phyloP scores from a whole-genome alignment of 2,329 filamentous ascomycete genomes.

The Cladophialophora bantiana region DNA sequence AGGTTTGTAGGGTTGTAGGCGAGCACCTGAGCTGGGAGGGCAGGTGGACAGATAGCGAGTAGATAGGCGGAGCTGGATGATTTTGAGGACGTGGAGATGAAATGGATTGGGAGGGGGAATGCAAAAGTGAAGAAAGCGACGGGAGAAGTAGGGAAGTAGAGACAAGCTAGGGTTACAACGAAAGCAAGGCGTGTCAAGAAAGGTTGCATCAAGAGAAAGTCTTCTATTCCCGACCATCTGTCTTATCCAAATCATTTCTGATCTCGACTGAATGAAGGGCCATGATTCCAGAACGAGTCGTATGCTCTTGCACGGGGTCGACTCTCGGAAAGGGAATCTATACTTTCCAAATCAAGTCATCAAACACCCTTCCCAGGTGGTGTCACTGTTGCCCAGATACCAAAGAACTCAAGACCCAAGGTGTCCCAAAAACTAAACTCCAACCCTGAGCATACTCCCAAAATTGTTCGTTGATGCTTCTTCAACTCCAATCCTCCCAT shows the following conservation, averaged over 20 bases:
- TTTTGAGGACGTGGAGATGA: too few species aligned
- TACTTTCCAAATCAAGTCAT: not conserved
- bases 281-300: not conserved
- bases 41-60: too few species aligned
- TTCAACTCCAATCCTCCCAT: constrained; percentile 3
- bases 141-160: not conserved
- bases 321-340: not conserved
- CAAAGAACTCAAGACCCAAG: too few species aligned
- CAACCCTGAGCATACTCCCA: not conserved
- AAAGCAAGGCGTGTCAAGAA: too few species aligned
- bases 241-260: not conserved
- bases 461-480: not conserved
- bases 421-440: not conserved
- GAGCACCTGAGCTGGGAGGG: too few species aligned
- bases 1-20: too few species aligned
- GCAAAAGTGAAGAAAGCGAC: too few species aligned
- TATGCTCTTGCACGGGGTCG: not conserved
- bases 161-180: too few species aligned
- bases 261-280: not conserved
- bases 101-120: too few species aligned
- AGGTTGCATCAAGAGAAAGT: not conserved
- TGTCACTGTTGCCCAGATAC: not conserved
- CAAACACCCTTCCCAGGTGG: not conserved
- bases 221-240: not conserved
- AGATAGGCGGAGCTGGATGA: too few species aligned